phyloP scores from a whole-genome alignment of 306 rosid genomes.

The Prosopis cineraria region DNA sequence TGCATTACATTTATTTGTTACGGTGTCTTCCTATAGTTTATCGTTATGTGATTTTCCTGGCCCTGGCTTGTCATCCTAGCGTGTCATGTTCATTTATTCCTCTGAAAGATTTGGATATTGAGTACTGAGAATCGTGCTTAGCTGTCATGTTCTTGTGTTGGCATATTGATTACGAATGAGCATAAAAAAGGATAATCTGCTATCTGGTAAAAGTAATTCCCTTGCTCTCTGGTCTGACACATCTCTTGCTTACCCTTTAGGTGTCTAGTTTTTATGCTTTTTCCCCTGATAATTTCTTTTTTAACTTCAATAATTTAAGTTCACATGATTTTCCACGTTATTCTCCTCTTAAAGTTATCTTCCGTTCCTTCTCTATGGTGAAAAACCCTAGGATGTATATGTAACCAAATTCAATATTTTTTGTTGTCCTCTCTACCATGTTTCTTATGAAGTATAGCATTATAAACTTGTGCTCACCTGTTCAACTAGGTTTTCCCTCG shows the following conservation, averaged over 20 bases:
- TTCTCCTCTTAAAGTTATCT: background rate
- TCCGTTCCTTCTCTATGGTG: conserved; percentile 18
- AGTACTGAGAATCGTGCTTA: background rate
- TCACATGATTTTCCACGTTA: background rate
- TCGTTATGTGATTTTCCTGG: conserved; percentile 13
- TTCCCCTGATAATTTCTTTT: conserved; percentile 2
- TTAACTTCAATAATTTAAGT: background rate
- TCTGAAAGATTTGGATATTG: conserved; percentile 8
- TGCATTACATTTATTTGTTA: background rate
- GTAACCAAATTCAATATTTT: background rate
- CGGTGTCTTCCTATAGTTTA: background rate
- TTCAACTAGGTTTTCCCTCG: conserved; percentile 3
- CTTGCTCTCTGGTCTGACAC: conserved; percentile 1
- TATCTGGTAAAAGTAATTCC: conserved; percentile 2
- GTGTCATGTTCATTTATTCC: conserved; percentile 27
- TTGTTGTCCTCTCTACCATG: background rate
- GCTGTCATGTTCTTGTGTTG: conserved; percentile 6
- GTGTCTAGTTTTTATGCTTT: background rate
- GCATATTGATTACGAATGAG: background rate
- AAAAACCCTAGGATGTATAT: conserved; percentile 11
- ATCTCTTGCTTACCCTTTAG: conserved; percentile 4
- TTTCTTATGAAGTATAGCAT: conserved; percentile 14
- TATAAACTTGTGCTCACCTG: background rate
- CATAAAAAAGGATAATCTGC: conserved; percentile 1
- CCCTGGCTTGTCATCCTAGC: conserved; percentile 23